phyloP scores from a whole-genome alignment of 257 asterid genomes.

The Asclepias syriaca region DNA sequence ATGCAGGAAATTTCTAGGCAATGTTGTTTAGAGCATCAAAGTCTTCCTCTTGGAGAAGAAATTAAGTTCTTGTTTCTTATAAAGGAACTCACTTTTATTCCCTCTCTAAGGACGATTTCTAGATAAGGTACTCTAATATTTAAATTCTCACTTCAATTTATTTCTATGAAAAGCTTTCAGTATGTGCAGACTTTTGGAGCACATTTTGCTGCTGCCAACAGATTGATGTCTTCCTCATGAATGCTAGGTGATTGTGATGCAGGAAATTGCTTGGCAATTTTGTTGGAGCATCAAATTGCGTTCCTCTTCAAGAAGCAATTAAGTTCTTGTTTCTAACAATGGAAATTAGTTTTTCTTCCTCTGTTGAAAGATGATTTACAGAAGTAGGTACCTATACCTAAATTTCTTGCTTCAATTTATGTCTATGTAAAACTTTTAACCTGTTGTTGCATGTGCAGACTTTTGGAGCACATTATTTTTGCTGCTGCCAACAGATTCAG shows the following conservation, averaged over 20 bases:
- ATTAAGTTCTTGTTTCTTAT: too few relatives aligned
- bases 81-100: too few relatives aligned
- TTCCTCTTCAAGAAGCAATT: constrained; percentile 96
- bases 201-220: not conserved
- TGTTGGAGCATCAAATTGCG: constrained; percentile 32
- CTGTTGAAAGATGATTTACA: constrained; percentile 53
- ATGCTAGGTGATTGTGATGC: constrained; percentile 12
- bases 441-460: constrained; percentile 45
- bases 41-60: too few relatives aligned
- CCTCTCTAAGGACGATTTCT: too few relatives aligned
- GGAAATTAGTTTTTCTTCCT: constrained; percentile 87
- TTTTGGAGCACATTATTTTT: constrained; percentile 58
- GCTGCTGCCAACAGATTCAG: constrained; percentile 60
- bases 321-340: constrained; percentile 90
- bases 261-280: constrained; percentile 36
- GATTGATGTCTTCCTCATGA: too few relatives aligned
- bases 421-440: constrained; percentile 7
- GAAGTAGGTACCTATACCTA: constrained; percentile 34
- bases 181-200: too few relatives aligned
- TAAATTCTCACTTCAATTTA: too few relatives aligned
- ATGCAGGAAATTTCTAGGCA: too few relatives aligned
- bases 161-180: too few relatives aligned
- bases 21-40: too few relatives aligned
- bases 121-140: too few relatives aligned
- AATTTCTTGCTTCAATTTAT: constrained; percentile 4